Evolutionary conservation across 345 rosid species (phyloP).

Genomic region (Eucalyptus lansdowneana): DNA sequence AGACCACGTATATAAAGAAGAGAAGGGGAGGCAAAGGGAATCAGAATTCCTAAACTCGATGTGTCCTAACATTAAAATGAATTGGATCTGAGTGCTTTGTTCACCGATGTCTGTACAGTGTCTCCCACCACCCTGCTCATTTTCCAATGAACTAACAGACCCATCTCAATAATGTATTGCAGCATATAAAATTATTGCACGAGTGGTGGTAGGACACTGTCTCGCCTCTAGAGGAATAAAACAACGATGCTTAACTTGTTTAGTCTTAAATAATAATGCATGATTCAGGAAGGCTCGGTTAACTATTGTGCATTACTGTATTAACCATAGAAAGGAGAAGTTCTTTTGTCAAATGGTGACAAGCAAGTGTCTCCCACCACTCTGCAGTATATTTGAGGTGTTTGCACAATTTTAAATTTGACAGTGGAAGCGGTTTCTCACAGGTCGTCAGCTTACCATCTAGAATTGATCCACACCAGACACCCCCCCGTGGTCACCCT

Average conservation of each 20-base stretch:
- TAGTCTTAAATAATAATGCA: background rate
- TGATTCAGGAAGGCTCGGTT: background rate
- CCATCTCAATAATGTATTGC: background rate
- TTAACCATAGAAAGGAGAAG: background rate
- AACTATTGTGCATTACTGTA: background rate
- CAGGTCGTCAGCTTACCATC: conserved; percentile 51
- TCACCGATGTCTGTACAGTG: background rate
- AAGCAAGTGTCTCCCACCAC: background rate
- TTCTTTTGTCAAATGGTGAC: background rate
- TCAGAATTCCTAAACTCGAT: background rate
- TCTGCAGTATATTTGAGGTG: background rate
- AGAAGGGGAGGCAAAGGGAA: background rate
- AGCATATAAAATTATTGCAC: background rate
- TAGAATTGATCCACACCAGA: conserved; percentile 46
- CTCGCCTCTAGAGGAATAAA: background rate
- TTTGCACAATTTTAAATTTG: background rate
- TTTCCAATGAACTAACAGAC: background rate
- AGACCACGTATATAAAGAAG: background rate
- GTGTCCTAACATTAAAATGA: background rate
- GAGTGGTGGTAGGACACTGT: background rate
- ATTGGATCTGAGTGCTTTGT: background rate
- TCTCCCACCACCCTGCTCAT: background rate
- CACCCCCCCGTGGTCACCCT: conserved; percentile 50
- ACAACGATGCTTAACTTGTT: background rate
- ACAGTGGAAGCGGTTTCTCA: background rate